These are phyloP conservation scores for Tetragonia tetragonoides DNA, from an alignment of 148 eudicot species.

Conservation along the genomic window DNA sequence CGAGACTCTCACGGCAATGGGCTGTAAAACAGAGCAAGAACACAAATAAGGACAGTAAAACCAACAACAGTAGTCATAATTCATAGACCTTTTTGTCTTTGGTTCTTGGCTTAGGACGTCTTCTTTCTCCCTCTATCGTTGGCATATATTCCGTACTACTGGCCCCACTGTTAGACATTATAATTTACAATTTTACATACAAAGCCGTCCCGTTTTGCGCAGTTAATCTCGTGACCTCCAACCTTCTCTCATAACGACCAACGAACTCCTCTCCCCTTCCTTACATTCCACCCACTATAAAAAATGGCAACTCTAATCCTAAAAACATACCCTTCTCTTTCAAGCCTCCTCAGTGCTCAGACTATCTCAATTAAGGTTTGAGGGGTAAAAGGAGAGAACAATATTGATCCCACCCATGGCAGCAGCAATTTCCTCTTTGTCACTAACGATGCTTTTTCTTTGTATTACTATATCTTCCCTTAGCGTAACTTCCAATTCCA, in stretches of 20 bases:
- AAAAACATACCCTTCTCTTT: background rate
- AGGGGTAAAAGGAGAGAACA: background rate
- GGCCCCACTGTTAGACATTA: background rate
- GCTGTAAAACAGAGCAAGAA: background rate
- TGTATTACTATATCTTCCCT: slow-evolving; percentile 24
- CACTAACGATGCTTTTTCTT: slow-evolving; percentile 8
- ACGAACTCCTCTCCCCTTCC: slow-evolving; percentile 32
- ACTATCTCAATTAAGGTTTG: background rate
- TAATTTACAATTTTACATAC: too few relatives aligned
- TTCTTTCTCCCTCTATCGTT: background rate
- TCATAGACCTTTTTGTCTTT: too few relatives aligned
- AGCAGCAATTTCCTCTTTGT: background rate
- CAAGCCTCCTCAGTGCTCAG: background rate
- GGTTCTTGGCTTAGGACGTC: background rate
- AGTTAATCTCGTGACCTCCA: slow-evolving; percentile 52
- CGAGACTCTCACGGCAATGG: background rate
- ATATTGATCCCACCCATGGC: background rate
- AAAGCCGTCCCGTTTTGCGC: slow-evolving; percentile 27
- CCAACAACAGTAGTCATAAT: background rate
- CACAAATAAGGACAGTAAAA: background rate
- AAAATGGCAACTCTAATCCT: background rate
- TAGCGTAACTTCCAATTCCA: slow-evolving; percentile 30
- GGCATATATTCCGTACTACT: too few relatives aligned
- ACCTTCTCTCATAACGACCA: slow-evolving; percentile 32
- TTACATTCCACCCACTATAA: background rate